A percentile compares a stretch with the other conserved stretches of the same genome.
Evolutionary conservation across 495 filamentous ascomycete genomes (phyloP).

Genomic region (Podospora pseudocomata): DNA sequence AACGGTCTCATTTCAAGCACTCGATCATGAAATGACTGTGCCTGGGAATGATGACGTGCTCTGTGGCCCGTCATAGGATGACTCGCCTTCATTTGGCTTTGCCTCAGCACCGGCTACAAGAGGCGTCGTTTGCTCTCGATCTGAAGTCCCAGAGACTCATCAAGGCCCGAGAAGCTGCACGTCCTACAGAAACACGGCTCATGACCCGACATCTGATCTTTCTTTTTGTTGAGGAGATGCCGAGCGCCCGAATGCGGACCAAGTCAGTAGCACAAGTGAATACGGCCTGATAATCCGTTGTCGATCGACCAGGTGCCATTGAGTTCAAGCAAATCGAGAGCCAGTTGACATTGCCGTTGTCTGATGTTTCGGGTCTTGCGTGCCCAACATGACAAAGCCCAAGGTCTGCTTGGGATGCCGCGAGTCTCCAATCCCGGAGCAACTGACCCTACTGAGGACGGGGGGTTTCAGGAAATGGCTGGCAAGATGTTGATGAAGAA

Average conservation of each 20-base stretch:
- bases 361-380: neutral
- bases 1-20: neutral
- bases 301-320: neutral
- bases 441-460: neutral
- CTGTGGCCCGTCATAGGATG: neutral
- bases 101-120: neutral
- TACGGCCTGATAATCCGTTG: neutral
- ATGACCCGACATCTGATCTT: neutral
- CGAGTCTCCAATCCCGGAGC: neutral
- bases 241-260: neutral
- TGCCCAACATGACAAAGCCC: neutral
- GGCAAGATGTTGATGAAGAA: neutral
- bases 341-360: neutral
- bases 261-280: neutral
- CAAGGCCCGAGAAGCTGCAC: neutral
- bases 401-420: neutral
- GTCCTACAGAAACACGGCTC: neutral
- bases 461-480: neutral
- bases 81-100: neutral
- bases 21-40: neutral
- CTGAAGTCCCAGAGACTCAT: neutral
- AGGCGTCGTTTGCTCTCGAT: neutral
- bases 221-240: neutral
- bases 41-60: neutral
- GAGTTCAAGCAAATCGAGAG: neutral